phyloP scores from a whole-genome alignment of 768 basidiomycete genomes.

The Filobasidium floriforme region DNA sequence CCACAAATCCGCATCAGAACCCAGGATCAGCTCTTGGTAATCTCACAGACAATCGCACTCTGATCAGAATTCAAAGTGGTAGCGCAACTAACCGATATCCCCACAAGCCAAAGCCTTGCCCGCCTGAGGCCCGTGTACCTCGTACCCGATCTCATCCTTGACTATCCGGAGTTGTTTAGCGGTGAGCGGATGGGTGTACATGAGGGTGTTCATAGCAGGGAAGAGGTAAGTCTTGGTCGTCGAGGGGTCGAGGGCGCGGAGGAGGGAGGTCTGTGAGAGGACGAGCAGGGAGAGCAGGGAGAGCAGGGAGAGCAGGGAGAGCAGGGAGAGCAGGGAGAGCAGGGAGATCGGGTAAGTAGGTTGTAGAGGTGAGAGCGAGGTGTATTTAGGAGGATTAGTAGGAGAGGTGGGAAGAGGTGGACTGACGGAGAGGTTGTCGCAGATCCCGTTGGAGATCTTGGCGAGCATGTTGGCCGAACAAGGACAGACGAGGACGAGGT shows the following conservation, averaged over 20 bases:
- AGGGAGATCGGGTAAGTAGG: neutral
- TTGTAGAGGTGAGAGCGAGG: conserved; percentile 50
- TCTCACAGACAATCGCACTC: neutral
- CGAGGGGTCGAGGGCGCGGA: conserved; percentile 68
- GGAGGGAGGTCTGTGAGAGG: conserved; percentile 54
- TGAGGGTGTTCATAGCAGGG: conserved; percentile 97
- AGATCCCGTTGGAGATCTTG: conserved; percentile 79
- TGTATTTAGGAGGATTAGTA: no score
- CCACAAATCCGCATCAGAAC: neutral
- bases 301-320: no score
- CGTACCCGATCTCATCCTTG: conserved; percentile 67
- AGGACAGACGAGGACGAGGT: conserved; percentile 87
- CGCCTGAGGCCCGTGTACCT: conserved; percentile 70
- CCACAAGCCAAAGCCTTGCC: conserved; percentile 85
- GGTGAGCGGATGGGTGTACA: conserved; percentile 92
- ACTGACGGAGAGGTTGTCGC: conserved; percentile 68
- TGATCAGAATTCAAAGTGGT: neutral
- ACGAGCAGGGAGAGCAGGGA: neutral
- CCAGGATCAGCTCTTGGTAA: no score
- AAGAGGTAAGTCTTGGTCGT: conserved; percentile 81
- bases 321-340: no score
- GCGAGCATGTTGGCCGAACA: conserved; percentile 95
- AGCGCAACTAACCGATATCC: conserved; percentile 64
- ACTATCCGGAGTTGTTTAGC: conserved; percentile 70
- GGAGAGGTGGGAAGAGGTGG: neutral